Evolutionary conservation across 192 early-diverging fungal genomes (phyloP).

Genomic region (Linnemannia zychae): DNA sequence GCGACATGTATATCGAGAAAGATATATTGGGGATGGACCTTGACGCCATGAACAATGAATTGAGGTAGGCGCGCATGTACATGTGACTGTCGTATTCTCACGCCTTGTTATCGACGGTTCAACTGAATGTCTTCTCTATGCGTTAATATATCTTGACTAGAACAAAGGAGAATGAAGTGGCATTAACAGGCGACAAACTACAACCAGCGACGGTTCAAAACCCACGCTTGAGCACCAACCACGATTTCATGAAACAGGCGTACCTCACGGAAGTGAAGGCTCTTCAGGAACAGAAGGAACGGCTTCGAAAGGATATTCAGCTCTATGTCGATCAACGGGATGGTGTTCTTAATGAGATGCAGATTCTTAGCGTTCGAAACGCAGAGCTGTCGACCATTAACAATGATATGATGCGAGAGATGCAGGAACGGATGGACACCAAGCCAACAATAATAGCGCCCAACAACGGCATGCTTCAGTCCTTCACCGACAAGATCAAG

Average conservation of each 20-base stretch:
- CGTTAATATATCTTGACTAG: constrained; percentile 20
- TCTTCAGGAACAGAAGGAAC: constrained; percentile 54
- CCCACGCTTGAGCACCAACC: constrained; percentile 34
- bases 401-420: constrained; percentile 59
- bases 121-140: background rate
- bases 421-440: constrained; percentile 17
- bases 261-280: constrained; percentile 57
- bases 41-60: constrained; percentile 10
- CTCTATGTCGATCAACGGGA: constrained; percentile 54
- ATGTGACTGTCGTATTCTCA: background rate
- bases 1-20: constrained; percentile 10
- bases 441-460: constrained; percentile 2
- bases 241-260: constrained; percentile 56
- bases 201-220: background rate
- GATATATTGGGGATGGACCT: constrained; percentile 28
- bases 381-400: constrained; percentile 62
- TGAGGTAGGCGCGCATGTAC: background rate
- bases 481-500: constrained; percentile 10
- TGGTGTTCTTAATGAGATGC: constrained; percentile 59
- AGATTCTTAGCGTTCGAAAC: constrained; percentile 62
- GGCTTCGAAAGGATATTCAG: constrained; percentile 54
- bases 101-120: background rate
- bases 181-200: background rate
- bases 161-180: constrained; percentile 57
- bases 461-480: constrained; percentile 17